A percentile compares a stretch with the other conserved stretches of the same genome.
Conservation (phyloP, 2,329 filamentous ascomycete genomes). For the Pseudocercospora musae region DNA sequence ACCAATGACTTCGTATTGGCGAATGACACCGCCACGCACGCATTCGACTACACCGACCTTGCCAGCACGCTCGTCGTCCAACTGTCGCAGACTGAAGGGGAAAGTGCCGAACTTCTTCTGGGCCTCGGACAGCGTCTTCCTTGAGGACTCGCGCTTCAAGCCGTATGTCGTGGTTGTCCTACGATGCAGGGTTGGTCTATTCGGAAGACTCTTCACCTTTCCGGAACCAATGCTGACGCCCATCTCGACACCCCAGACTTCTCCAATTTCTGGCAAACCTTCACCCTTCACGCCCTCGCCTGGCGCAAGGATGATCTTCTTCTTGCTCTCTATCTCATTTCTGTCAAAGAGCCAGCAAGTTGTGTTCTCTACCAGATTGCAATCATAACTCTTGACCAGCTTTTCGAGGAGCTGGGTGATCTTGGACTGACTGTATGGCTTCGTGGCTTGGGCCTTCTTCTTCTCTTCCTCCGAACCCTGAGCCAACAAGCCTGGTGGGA, state of each 20-base stretch:
- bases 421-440: constrained; percentile 78
- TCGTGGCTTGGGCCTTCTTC: constrained; percentile 76
- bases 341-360: constrained; percentile 95
- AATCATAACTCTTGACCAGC: constrained; percentile 84
- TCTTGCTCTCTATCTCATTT: constrained; percentile 96
- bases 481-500: constrained; percentile 82
- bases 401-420: constrained; percentile 88
- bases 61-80: constrained; percentile 92
- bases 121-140: constrained; percentile 88
- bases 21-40: constrained; percentile 85
- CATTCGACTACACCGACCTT: constrained; percentile 97
- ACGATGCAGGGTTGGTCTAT: constrained; percentile 87
- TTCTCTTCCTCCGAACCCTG: constrained; percentile 90
- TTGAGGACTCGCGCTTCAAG: constrained; percentile 89
- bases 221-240: constrained; percentile 86
- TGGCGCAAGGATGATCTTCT: constrained; percentile 94
- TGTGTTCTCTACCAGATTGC: constrained; percentile 93
- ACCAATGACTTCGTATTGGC: constrained; percentile 93
- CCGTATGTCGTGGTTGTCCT: constrained; percentile 88
- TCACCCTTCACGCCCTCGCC: constrained; percentile 88
- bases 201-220: constrained; percentile 89
- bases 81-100: constrained; percentile 94
- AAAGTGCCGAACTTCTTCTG: constrained; percentile 97
- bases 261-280: constrained; percentile 79
- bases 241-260: constrained; percentile 97